phyloP scores from a whole-genome alignment of 108 stramenopile genomes.

The Schizochytrium sp. region DNA sequence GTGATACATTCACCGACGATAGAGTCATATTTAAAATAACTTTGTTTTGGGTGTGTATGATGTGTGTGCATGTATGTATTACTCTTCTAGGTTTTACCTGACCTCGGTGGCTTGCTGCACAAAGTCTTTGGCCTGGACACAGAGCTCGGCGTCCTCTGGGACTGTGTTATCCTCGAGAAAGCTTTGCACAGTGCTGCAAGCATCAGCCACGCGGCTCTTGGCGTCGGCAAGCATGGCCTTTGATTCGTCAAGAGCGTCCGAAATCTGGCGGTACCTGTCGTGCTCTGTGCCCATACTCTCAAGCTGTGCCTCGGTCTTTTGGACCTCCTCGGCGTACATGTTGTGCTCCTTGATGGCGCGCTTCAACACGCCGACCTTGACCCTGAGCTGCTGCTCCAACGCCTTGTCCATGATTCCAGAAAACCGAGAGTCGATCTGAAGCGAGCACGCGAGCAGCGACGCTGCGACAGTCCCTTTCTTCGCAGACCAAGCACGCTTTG shows the following conservation, averaged over 20 bases:
- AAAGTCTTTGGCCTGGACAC: background rate
- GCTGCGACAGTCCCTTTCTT: background rate
- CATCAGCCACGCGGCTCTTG: background rate
- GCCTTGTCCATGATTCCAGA: background rate
- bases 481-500: too few relatives aligned
- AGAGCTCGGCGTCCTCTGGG: background rate
- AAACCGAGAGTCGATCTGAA: too few relatives aligned
- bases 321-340: constrained; percentile 9
- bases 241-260: background rate
- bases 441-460: background rate
- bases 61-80: too few relatives aligned
- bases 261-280: background rate
- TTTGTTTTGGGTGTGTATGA: too few relatives aligned
- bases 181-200: background rate
- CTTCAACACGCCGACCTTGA: constrained; percentile 9
- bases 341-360: constrained; percentile 6
- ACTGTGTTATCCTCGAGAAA: background rate
- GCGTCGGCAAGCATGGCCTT: background rate
- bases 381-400: background rate
- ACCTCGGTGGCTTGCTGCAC: background rate
- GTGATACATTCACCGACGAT: too few relatives aligned
- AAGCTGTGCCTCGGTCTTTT: background rate
- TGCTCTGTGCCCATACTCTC: constrained; percentile 8
- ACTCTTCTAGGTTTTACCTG: background rate
- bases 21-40: too few relatives aligned